These are phyloP conservation scores for Reutealis trisperma DNA, from an alignment of 345 rosid genomes.

Conservation along the genomic window DNA sequence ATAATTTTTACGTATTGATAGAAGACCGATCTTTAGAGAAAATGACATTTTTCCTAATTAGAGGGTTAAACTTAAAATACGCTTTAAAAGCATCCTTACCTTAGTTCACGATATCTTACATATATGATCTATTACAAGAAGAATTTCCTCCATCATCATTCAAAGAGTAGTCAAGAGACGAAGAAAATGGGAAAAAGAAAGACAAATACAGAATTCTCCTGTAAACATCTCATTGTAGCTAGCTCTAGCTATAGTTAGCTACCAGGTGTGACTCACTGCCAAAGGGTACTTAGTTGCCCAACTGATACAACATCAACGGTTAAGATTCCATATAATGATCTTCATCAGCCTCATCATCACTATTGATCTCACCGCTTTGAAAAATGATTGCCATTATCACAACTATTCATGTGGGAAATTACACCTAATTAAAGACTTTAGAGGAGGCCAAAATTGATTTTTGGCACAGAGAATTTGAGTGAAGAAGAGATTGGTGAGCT, in stretches of 20 bases:
- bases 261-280: slow-evolving; percentile 26
- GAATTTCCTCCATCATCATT: neutral
- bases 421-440: too few species aligned
- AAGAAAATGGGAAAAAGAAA: neutral
- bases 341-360: slow-evolving; percentile 22
- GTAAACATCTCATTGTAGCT: slow-evolving; percentile 2
- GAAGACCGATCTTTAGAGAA: too few species aligned
- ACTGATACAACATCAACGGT: slow-evolving; percentile 8
- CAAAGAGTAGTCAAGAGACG: neutral
- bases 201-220: neutral
- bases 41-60: too few species aligned
- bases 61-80: too few species aligned
- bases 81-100: too few species aligned
- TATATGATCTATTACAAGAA: too few species aligned
- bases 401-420: neutral
- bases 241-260: neutral
- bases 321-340: neutral
- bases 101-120: too few species aligned
- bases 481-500: slow-evolving; percentile 9
- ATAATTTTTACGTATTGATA: too few species aligned
- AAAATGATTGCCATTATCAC: slow-evolving; percentile 8
- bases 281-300: slow-evolving; percentile 52
- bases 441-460: slow-evolving; percentile 5
- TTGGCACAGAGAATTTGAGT: slow-evolving; percentile 4
- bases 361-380: slow-evolving; percentile 1